phyloP scores from a whole-genome alignment of 176 grass and related monocot genomes.

The Oryza coarctata region DNA sequence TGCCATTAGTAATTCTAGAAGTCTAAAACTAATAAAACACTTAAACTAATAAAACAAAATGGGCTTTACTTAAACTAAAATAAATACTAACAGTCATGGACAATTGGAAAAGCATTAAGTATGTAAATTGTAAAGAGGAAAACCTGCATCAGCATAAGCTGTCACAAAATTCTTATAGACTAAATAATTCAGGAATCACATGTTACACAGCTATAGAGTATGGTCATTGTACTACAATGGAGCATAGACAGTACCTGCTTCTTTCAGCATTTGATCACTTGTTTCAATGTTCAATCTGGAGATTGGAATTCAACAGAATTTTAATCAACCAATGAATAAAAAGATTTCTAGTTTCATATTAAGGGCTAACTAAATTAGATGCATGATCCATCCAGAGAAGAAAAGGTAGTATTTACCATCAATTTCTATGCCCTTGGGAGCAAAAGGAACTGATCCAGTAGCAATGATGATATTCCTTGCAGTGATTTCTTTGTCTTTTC shows the following conservation, averaged over 20 bases:
- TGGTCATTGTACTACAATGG: not conserved
- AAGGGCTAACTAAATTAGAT: conserved; percentile 18
- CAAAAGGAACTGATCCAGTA: conserved; percentile 91
- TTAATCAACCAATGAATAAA: not conserved
- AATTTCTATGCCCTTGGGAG: conserved; percentile 96
- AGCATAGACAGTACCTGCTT: not conserved
- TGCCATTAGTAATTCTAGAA: conserved; percentile 3
- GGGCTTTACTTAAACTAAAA: conserved; percentile 11
- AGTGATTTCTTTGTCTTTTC: conserved; percentile 91
- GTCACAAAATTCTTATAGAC: not conserved
- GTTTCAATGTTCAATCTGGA: not conserved
- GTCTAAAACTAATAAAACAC: not conserved
- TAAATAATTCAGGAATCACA: not conserved
- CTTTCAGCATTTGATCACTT: not conserved
- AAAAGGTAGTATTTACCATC: conserved; percentile 59
- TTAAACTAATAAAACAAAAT: not conserved
- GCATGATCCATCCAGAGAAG: conserved; percentile 24
- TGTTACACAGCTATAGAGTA: not conserved
- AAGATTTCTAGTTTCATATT: not conserved
- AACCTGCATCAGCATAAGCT: not conserved
- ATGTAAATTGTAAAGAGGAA: not conserved
- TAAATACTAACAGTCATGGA: no score
- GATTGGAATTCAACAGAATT: conserved; percentile 3
- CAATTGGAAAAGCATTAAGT: no score
- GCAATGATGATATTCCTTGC: conserved; percentile 89